A percentile compares a stretch with the other conserved stretches of the same genome.
phyloP scores from a whole-genome alignment of 805 yeast species.

The Candida berthetii region DNA sequence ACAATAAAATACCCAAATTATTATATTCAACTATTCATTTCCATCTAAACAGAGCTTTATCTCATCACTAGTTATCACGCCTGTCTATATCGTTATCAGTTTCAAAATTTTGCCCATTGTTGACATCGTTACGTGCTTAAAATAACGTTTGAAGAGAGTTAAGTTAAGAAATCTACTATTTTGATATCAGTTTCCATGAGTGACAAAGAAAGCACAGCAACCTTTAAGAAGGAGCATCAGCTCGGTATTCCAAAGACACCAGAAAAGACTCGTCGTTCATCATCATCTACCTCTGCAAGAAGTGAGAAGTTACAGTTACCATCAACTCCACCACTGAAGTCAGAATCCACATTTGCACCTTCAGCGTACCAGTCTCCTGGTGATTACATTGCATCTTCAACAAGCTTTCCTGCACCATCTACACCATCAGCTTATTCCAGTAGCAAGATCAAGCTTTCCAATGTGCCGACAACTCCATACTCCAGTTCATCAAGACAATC shows the following conservation, averaged over 20 bases:
- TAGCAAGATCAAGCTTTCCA: slow-evolving; percentile 9
- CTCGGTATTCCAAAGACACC: neutral
- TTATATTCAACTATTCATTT: too few species aligned
- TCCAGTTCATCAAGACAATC: neutral
- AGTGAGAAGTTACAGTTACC: neutral
- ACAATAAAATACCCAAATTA: too few species aligned
- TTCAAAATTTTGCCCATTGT: too few species aligned
- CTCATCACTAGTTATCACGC: too few species aligned
- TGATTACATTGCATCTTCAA: slow-evolving; percentile 2
- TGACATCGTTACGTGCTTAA: too few species aligned
- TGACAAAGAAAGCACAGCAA: neutral
- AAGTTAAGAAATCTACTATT: too few species aligned
- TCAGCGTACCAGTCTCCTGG: slow-evolving; percentile 13
- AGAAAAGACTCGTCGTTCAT: neutral
- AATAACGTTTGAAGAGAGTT: too few species aligned
- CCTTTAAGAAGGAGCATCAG: neutral
- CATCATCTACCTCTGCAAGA: neutral
- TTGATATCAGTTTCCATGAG: neutral
- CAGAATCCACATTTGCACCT: neutral
- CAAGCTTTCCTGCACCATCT: slow-evolving; percentile 11
- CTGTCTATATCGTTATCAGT: too few species aligned
- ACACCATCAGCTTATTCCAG: slow-evolving; percentile 14
- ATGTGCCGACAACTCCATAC: slow-evolving; percentile 20
- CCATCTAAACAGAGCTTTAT: too few species aligned
- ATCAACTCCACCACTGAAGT: slow-evolving; percentile 5